Evolutionary conservation across 2,329 filamentous ascomycete species (phyloP).

Genomic region (Aspergillus sclerotialis): DNA sequence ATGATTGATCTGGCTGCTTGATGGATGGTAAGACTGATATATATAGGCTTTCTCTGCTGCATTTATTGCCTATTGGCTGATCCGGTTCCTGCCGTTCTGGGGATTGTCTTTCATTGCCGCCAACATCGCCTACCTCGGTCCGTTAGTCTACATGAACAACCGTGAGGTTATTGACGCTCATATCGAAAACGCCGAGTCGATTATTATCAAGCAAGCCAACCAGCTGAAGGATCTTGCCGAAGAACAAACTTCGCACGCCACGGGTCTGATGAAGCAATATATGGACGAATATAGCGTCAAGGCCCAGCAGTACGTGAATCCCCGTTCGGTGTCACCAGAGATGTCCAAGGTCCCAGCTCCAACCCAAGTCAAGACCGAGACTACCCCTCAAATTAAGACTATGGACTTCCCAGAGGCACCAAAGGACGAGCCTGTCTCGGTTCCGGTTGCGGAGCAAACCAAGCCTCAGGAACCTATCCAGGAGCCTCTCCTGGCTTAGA

Average conservation of each 20-base stretch:
- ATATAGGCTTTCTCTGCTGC: conserved; percentile 52
- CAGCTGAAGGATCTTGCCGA: conserved; percentile 55
- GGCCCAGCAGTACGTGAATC: conserved; percentile 50
- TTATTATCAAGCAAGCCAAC: conserved; percentile 52
- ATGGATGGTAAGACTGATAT: neutral
- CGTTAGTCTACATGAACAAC: conserved; percentile 59
- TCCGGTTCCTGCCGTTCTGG: conserved; percentile 61
- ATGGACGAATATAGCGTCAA: conserved; percentile 55
- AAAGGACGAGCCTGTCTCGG: conserved; percentile 27
- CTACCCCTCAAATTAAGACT: conserved; percentile 33
- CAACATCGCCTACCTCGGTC: conserved; percentile 51
- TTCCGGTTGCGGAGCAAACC: conserved; percentile 14
- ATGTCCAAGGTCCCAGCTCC: conserved; percentile 19
- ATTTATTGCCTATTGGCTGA: conserved; percentile 56
- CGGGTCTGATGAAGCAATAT: conserved; percentile 52
- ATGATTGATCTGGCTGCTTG: conserved; percentile 24
- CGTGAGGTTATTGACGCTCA: conserved; percentile 57
- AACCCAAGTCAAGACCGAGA: conserved; percentile 26
- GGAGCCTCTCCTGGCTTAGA: conserved; percentile 27
- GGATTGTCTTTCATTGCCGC: conserved; percentile 53
- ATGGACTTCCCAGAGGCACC: conserved; percentile 46
- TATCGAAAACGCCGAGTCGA: conserved; percentile 46
- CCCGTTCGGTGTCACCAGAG: conserved; percentile 27
- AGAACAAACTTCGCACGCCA: conserved; percentile 53
- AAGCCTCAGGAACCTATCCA: conserved; percentile 23